Percentiles rank a stretch among this genome's conserved stretches.
Evolutionary conservation across 139 green algal genomes (phyloP).

Genomic region (Trebouxia sp.): DNA sequence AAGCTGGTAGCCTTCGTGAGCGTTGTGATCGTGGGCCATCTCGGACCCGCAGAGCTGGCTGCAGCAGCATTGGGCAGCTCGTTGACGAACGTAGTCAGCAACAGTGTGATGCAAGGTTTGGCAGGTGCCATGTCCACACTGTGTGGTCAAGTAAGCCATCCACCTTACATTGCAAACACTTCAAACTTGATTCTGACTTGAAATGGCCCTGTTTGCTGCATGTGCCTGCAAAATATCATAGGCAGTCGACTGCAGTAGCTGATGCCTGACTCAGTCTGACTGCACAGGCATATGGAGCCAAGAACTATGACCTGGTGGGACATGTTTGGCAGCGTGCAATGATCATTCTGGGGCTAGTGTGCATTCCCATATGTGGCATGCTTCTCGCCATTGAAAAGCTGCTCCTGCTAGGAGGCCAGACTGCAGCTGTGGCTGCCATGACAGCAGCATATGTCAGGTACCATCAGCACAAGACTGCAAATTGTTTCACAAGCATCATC

Average conservation of each 20-base stretch:
- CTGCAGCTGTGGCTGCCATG: slow-evolving; percentile 9
- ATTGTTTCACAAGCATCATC: no score
- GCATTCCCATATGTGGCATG: slow-evolving; percentile 47
- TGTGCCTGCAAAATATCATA: neutral
- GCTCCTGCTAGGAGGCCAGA: slow-evolving; percentile 37
- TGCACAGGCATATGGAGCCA: slow-evolving; percentile 61
- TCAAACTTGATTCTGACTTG: neutral
- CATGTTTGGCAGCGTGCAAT: slow-evolving; percentile 64
- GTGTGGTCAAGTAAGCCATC: slow-evolving; percentile 53
- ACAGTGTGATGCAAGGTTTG: slow-evolving; percentile 49
- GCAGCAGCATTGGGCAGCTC: slow-evolving; percentile 15
- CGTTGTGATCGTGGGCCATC: slow-evolving; percentile 15
- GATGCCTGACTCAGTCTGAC: neutral
- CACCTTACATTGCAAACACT: neutral
- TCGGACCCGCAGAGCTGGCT: slow-evolving; percentile 22
- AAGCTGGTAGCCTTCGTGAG: slow-evolving; percentile 12
- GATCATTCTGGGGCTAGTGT: slow-evolving; percentile 55
- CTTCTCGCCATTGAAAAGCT: slow-evolving; percentile 52
- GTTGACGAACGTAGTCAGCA: slow-evolving; percentile 17
- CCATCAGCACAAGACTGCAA: no score
- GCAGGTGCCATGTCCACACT: slow-evolving; percentile 73
- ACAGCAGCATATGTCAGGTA: slow-evolving; percentile 30
- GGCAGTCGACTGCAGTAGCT: neutral
- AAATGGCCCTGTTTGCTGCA: neutral
- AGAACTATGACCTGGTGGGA: slow-evolving; percentile 64